Base-by-base conservation (phyloP, 2,329 filamentous ascomycete species). In the Talaromyces sp. region DNA sequence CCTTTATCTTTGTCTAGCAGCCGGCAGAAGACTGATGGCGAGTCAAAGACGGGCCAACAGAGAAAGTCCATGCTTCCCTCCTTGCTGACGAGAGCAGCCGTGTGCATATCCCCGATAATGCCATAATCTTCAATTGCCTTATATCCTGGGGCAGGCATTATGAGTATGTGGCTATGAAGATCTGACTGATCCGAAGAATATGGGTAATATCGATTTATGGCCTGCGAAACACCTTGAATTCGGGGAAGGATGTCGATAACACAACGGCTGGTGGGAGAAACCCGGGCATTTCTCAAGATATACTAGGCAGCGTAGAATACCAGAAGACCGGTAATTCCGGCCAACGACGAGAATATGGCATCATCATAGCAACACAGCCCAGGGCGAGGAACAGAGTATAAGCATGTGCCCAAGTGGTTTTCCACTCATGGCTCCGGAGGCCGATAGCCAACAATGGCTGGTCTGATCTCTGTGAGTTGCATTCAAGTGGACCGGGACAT, bases 21-120 rank as follows among this genome's bases (percentile, higher is more conserved):
- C 47, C 90, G 86, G 72, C 89, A 91, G 74, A 93, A 93, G 59
- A 93, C 78, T 0, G 88, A 89, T 0, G 90, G 90, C 6, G 90
- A 92, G 75, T 93, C 90, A 73, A 93, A 93, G 69, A 91, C 87
- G 3, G 90, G 90, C 90, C 89, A 93, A 76, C 89, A 92, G 89
- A 92, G 90, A 70, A 88, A 91, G 73, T 92, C 90, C 65, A 93
- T 77, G 68, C 89, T 89, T 27, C 90, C 90, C 71, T 90, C 87
- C 73, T 90, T 90, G 69, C 88, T 89, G 24, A 91, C 84, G n/a
- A 92, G 80, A 14, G 90, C 89, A 79, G 89, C 91, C 0, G 90
- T 93, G 71, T 88, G 85, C 89, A 93, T 91, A 72, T 92, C 92
- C 27, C 90, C 90, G 70, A 93, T 91, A 76, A 93, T 84, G 63